Base-by-base conservation (phyloP, 176 grass and related monocot species). In the Tillandsia fasciculata region DNA sequence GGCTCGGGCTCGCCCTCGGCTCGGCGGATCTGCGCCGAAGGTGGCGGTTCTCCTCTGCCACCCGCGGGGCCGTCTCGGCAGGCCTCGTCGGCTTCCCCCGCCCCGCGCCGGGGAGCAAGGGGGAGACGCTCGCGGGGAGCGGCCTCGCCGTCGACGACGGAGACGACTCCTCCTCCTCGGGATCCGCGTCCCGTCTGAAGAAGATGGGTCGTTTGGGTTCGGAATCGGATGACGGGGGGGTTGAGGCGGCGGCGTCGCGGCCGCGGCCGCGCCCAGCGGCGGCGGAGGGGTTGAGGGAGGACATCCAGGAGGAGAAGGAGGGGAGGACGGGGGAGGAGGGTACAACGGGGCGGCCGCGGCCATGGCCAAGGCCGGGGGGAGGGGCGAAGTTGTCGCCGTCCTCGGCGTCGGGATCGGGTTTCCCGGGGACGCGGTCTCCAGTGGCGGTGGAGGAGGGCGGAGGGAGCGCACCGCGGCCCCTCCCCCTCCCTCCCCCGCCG, bases 31-130 rank as follows among this genome's bases (percentile, higher is more conserved):
- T 76, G 6, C 65, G 79, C 26, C 77, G 75, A 28, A 91, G 71
- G 64, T 84, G 87, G 2, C 88, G 83, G 22, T 88, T 89, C 83
- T 83, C 82, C 13, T 97, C 77, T 17, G 26, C 18, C 23, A 50
- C 28, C 18, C 65, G 51, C 15, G 61, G 11, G 8, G 29, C 50
- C 59, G 75, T 68, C 33, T 50, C 13, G 50, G 29, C 50, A 58
- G 66, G 12, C 12, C 10, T 63, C 70, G 14, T 18, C 11, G 86
- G 86, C 73, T 81, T 67, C 27, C 93, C 93, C 64, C 86, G 81
- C 57, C 89, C 93, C 3, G 81, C 74, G 63, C 88, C 93, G 3
- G 84, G 11, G 17, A 61, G 56, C 56, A 61, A 61, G 56, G 56
- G 17, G 15, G 56, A 61, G 13, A 61, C 3, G 56, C 5, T 61